Evolutionary conservation across 1,284 basidiomycete species (phyloP).

Genomic region (Coniophora puteana): DNA sequence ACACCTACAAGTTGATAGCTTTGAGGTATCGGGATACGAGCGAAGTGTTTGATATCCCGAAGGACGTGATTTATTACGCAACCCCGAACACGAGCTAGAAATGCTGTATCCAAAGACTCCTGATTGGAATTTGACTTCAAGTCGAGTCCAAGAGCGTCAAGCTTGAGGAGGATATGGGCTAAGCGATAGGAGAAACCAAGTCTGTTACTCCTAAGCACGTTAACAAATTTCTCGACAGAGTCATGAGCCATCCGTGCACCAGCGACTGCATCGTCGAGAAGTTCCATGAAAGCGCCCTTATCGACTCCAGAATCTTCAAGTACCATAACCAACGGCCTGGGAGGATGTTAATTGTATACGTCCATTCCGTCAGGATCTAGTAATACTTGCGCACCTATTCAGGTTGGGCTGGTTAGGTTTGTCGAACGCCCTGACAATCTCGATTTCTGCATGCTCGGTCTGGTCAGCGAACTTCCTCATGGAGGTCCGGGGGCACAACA

Average conservation of each 20-base stretch:
- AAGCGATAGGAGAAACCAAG: conserved; percentile 53
- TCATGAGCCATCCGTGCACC: conserved; percentile 53
- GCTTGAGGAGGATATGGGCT: conserved; percentile 42
- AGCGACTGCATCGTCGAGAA: conserved; percentile 53
- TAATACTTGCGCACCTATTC: conserved; percentile 46
- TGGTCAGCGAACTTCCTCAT: conserved; percentile 72
- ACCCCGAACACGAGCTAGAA: conserved; percentile 51
- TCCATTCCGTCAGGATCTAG: background rate
- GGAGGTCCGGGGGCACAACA: conserved; percentile 61
- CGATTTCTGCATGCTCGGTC: conserved; percentile 52
- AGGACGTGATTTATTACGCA: conserved; percentile 61
- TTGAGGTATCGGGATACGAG: conserved; percentile 65
- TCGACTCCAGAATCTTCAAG: conserved; percentile 63
- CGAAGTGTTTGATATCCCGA: conserved; percentile 68
- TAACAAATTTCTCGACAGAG: conserved; percentile 41
- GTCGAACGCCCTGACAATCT: conserved; percentile 64
- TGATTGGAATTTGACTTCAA: conserved; percentile 35
- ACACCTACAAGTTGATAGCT: conserved; percentile 70
- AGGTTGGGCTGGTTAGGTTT: conserved; percentile 55
- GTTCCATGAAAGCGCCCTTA: conserved; percentile 46
- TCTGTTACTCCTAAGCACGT: conserved; percentile 43
- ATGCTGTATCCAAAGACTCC: conserved; percentile 47
- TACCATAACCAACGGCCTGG: conserved; percentile 65
- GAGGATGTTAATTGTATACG: conserved; percentile 1
- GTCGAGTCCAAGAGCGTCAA: conserved; percentile 46